Conservation (phyloP, 129 eudicot species). For the Deinandra increscens region DNA sequence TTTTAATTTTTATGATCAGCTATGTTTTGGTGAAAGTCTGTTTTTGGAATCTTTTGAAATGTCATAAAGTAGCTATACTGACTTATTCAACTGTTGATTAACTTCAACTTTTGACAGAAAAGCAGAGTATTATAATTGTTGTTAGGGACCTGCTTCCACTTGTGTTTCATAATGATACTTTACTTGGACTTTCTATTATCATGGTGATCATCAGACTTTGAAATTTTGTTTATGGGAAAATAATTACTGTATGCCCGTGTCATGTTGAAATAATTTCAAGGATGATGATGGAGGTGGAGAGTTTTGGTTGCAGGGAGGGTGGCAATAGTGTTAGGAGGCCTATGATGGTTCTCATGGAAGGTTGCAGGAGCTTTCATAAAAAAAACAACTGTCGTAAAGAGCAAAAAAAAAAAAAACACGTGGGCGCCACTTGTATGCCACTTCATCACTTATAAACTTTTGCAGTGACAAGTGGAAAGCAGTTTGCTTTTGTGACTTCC, state of each 20-base stretch:
- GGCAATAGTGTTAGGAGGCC: neutral
- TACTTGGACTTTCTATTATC: neutral
- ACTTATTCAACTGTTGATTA: conserved; percentile 21
- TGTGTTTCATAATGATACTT: conserved; percentile 3
- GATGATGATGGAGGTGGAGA: neutral
- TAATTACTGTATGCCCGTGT: neutral
- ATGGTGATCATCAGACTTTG: neutral
- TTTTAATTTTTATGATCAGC: neutral
- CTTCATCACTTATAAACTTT: neutral
- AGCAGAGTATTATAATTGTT: neutral
- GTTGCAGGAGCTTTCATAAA: too few species aligned
- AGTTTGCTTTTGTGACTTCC: neutral
- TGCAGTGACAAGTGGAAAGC: neutral
- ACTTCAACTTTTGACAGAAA: conserved; percentile 14
- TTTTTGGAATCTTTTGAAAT: conserved; percentile 22
- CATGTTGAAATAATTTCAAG: neutral
- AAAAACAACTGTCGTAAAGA: too few species aligned
- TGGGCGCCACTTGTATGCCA: too few species aligned
- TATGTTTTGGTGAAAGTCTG: conserved; percentile 9
- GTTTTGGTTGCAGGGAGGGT: neutral
- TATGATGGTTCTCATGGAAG: too few species aligned
- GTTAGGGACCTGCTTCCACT: neutral
- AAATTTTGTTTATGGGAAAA: neutral
- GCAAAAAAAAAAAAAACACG: neutral
- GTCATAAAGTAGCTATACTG: conserved; percentile 23